A percentile compares a stretch with the other conserved stretches of the same genome.
Conservation (phyloP, 2,329 filamentous ascomycete genomes). For the Acephala macrosclerotiorum region DNA sequence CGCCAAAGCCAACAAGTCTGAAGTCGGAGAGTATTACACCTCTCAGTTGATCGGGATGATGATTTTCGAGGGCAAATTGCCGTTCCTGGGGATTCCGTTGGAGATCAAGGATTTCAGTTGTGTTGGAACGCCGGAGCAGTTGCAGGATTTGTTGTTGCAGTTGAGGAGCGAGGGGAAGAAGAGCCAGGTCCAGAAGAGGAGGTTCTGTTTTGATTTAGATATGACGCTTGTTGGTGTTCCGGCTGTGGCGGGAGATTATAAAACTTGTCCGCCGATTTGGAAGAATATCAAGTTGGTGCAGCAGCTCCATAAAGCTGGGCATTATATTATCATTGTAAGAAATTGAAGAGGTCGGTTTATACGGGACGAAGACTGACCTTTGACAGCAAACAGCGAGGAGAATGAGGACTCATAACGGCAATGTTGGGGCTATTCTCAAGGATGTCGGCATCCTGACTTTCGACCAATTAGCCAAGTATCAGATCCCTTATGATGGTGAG, state of each 20-base stretch:
- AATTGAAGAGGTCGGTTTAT: no score
- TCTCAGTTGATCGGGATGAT: constrained; percentile 21
- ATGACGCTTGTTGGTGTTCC: constrained; percentile 43
- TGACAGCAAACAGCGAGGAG: constrained; percentile 20
- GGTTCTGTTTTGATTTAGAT: constrained; percentile 46
- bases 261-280: constrained; percentile 23
- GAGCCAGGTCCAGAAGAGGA: constrained; percentile 37
- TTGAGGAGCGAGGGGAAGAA: constrained; percentile 36
- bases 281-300: constrained; percentile 23
- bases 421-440: constrained; percentile 19
- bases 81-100: constrained; percentile 12
- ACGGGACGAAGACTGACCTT: not conserved
- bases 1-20: constrained; percentile 3
- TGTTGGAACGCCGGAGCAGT: constrained; percentile 18
- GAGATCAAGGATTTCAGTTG: constrained; percentile 19
- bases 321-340: constrained; percentile 22
- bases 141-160: constrained; percentile 38
- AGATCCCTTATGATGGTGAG: constrained; percentile 20
- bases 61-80: constrained; percentile 12
- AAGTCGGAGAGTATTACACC: constrained; percentile 18
- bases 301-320: constrained; percentile 18
- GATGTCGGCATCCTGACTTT: constrained; percentile 32
- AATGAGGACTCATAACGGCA: constrained; percentile 20
- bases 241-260: constrained; percentile 15
- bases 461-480: constrained; percentile 13